phyloP scores from a whole-genome alignment of 2,329 filamentous ascomycete genomes.

The Xenoacremonium recifei region DNA sequence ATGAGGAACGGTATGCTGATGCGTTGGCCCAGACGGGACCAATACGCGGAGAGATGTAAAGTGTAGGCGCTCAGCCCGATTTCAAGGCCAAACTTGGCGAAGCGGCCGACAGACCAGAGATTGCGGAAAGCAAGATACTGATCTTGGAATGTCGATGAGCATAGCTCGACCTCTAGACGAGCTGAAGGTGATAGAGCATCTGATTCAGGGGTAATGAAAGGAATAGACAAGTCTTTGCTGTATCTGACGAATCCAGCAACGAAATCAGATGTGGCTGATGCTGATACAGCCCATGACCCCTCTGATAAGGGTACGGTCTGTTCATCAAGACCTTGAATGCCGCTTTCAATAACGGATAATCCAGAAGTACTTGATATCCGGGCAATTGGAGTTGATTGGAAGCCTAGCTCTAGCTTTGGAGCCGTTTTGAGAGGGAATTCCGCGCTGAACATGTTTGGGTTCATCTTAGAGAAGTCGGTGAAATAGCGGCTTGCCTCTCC shows the following conservation, averaged over 20 bases:
- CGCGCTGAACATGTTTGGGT: conserved; percentile 27
- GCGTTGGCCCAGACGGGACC: conserved; percentile 44
- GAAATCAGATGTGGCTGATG: conserved; percentile 25
- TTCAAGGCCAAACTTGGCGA: conserved; percentile 44
- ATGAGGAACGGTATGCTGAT: conserved; percentile 44
- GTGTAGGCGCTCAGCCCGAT: conserved; percentile 39
- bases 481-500: conserved; percentile 31
- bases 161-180: conserved; percentile 43
- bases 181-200: conserved; percentile 20
- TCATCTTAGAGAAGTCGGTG: conserved; percentile 30
- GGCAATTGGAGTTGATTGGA: conserved; percentile 27
- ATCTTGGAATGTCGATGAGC: conserved; percentile 33
- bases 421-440: conserved; percentile 27
- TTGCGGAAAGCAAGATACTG: conserved; percentile 43
- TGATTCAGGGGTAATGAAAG: conserved; percentile 19
- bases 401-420: conserved; percentile 43
- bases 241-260: conserved; percentile 35
- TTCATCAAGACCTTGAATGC: conserved; percentile 37
- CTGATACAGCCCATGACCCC: conserved; percentile 41
- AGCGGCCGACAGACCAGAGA: conserved; percentile 39
- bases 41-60: conserved; percentile 46
- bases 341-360: conserved; percentile 24
- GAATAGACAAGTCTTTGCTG: conserved; percentile 30
- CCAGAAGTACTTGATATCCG: conserved; percentile 13
- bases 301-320: conserved; percentile 26